Base-by-base conservation (phyloP, 179 eudicot species). In the Beta macrorhiza region DNA sequence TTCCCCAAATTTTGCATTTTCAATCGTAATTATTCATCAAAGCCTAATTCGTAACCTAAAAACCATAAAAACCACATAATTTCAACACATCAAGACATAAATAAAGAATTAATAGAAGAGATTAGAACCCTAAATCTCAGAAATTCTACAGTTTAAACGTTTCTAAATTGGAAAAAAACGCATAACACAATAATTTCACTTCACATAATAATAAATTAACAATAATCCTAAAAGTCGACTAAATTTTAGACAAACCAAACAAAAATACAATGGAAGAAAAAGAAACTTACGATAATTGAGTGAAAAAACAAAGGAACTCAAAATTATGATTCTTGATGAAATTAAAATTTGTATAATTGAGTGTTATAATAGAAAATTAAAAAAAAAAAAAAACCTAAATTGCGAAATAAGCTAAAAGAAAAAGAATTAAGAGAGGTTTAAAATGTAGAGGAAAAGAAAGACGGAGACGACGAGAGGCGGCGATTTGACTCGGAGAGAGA, bases 241-340 rank as follows among this genome's bases (percentile, higher is more conserved):
- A 56, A 71, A 69, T 0, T 20, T 51, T 1, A 63, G 32, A 63
- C 7, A 72, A 51, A n/a, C 4, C 59, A 67, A 16, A 63, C 6
- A 62, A 1, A 78, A 32, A 37, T 14, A 16, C 44, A 81, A 15
- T 45, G 63, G 44, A 15, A 32, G 22, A 9, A 57, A 70, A 22
- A 14, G 55, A 67, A 13, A 80, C 78, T 84, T 80, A 80, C 86
- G 47, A 57, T n/a, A 37, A 78, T 42, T 29, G 45, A 22, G 71
- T 32, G 47, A 74, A 69, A 84, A 45, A 9, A 20, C 68, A 42
- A 13, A 62, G 57, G 55, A n/a, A 61, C 37, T 47, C 80, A 32
- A 14, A 51, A 15, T 51, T 57, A 16, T 19, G 72, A 78, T 51
- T 12, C 7, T 49, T 67, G 53, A 78, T 78, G 29, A 52, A 49